Conservation (phyloP, 2,329 filamentous ascomycete genomes). For the Xylariaceae sp. region DNA sequence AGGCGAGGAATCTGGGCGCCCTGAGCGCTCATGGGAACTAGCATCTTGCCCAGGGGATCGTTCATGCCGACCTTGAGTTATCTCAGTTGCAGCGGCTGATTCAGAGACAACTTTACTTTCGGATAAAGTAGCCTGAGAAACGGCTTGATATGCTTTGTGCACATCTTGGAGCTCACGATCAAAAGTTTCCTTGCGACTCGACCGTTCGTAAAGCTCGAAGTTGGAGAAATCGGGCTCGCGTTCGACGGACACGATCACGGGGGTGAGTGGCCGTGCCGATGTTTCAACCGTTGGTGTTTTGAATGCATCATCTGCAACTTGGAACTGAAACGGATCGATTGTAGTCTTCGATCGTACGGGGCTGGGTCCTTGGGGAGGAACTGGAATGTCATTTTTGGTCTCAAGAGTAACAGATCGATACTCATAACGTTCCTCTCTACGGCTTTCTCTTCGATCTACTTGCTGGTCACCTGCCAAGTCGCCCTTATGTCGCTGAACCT, state of each 20-base stretch:
- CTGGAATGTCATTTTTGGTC: slow-evolving; percentile 27
- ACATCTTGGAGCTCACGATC: slow-evolving; percentile 46
- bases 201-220: slow-evolving; percentile 32
- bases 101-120: slow-evolving; percentile 46
- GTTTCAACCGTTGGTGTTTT: slow-evolving; percentile 40
- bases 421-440: slow-evolving; percentile 20
- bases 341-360: slow-evolving; percentile 30
- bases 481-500: slow-evolving; percentile 22
- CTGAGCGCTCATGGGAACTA: slow-evolving; percentile 36
- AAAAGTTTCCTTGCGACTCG: slow-evolving; percentile 49
- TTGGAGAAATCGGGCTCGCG: slow-evolving; percentile 49
- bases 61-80: slow-evolving; percentile 35
- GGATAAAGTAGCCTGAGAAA: slow-evolving; percentile 46
- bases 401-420: slow-evolving; percentile 19
- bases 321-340: slow-evolving; percentile 57
- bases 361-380: slow-evolving; percentile 27
- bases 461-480: slow-evolving; percentile 19
- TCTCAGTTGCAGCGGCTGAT: slow-evolving; percentile 43
- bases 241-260: slow-evolving; percentile 50
- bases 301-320: slow-evolving; percentile 51
- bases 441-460: slow-evolving; percentile 32
- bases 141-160: slow-evolving; percentile 42
- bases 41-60: slow-evolving; percentile 33
- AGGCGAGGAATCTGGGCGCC: slow-evolving; percentile 28
- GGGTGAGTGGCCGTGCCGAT: slow-evolving; percentile 44